Conservation (phyloP, 129 eudicot genomes). For the Lactuca saligna region DNA sequence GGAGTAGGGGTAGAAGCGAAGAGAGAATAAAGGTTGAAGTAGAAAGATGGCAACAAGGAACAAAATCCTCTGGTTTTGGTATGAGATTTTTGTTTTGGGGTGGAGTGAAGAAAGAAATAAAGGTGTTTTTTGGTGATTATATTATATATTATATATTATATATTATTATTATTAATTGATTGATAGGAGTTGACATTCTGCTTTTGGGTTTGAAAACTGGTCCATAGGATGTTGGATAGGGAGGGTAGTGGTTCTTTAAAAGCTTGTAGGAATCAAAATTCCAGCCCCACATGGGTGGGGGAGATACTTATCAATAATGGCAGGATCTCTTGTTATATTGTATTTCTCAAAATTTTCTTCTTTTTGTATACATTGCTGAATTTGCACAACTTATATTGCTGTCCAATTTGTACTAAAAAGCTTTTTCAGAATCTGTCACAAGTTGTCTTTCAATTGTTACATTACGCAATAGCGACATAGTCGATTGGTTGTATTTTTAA, state of each 20-base stretch:
- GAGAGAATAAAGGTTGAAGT: constrained; percentile 20
- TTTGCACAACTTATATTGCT: too few species aligned
- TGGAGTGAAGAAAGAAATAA: constrained; percentile 30
- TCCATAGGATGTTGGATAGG: constrained; percentile 10
- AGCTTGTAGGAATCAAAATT: constrained; percentile 27
- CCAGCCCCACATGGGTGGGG: constrained; percentile 30
- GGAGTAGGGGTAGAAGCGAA: background rate
- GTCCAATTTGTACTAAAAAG: background rate
- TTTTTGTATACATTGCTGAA: too few species aligned
- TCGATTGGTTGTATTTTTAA: background rate
- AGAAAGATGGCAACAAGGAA: constrained; percentile 23
- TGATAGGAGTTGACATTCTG: constrained; percentile 33
- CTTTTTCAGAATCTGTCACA: background rate
- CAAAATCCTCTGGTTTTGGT: constrained; percentile 28
- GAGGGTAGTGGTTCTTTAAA: background rate
- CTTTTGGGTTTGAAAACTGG: constrained; percentile 24
- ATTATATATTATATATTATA: background rate
- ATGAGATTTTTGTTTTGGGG: constrained; percentile 26
- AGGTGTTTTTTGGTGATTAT: background rate
- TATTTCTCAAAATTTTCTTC: background rate
- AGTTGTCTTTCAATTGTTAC: background rate
- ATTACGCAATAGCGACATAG: background rate
- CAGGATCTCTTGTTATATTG: background rate
- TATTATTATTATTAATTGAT: constrained; percentile 14
- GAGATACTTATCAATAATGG: constrained; percentile 18